Base-by-base conservation (phyloP, 2,329 filamentous ascomycete species). In the Scedosporium apiospermum region DNA sequence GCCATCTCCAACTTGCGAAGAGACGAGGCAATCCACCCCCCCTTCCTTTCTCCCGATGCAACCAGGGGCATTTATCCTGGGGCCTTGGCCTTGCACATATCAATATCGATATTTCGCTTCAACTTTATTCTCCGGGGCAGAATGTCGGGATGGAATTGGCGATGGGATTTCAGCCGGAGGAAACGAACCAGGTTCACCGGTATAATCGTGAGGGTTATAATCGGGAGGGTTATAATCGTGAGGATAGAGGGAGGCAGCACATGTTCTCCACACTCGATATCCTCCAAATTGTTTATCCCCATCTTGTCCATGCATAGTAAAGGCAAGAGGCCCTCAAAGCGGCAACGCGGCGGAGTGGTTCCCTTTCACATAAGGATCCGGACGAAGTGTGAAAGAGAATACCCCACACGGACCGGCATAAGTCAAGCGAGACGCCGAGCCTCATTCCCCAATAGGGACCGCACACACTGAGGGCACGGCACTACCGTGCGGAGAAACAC, bases 1-100 rank as follows among this genome's bases (percentile, higher is more conserved):
- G 51, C 27, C 14, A 27, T n/a, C 26, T 26, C 18, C 21, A 14
- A 38, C 41, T n/a, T n/a, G 18, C 21, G 27, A 27, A 16, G 34
- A n/a, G 27, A 18, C 6, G n/a, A 41, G 7, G 16, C 14, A 38
- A 16, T n/a, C 14, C 14, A 6, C 6, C 5, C 4, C 4, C 4
- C 34, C 14, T 41, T 58, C 59, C 59, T 30, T 61, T 61, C 44
- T 23, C 23, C 59, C 59, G 59, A 38, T 53, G 44, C 59, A 9
- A 55, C 44, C 3, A 14, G 42, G 23, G 34, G 26, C 27, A 61
- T 61, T 61, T 61, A 61, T 26, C 59, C 59, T 6, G 44, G 44
- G 14, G 23, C 12, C 51, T 55, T 55, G 18, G 23, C 23, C 51
- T 55, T 55, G 51, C 21, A 27, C 21, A 55, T 26, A 55, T 3